These are phyloP conservation scores for Tirmania nivea DNA, from an alignment of 495 filamentous ascomycete species.

Conservation along the genomic window DNA sequence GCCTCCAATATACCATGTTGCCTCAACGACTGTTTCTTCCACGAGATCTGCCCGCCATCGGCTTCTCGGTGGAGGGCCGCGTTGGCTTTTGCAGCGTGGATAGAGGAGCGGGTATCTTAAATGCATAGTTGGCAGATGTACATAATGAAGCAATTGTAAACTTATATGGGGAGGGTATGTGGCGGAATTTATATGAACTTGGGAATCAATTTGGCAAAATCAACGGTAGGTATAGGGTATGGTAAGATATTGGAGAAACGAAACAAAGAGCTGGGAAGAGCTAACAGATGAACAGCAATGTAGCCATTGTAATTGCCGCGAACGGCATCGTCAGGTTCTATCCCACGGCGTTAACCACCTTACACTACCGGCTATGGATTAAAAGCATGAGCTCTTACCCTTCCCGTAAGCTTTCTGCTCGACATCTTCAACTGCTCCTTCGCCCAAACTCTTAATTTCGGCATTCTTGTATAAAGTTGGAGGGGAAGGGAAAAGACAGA, in stretches of 20 bases:
- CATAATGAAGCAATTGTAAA: neutral
- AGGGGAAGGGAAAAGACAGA: no score
- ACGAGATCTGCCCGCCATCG: constrained; percentile 27
- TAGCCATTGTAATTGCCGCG: constrained; percentile 28
- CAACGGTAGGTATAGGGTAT: neutral
- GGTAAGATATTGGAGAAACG: neutral
- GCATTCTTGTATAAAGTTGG: no score
- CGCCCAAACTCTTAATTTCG: no score
- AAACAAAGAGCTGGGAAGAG: neutral
- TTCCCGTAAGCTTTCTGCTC: neutral
- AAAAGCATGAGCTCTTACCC: neutral
- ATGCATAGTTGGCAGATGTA: neutral
- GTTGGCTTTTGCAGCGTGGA: constrained; percentile 24
- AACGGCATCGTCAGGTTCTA: constrained; percentile 15
- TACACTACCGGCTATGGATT: neutral
- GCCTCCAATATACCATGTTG: constrained; percentile 24
- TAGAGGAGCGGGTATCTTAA: constrained; percentile 23
- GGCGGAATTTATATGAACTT: no score
- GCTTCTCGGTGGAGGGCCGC: constrained; percentile 23
- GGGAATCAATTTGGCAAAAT: no score
- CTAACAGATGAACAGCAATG: constrained; percentile 23
- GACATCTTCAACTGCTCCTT: neutral
- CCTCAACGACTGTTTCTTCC: constrained; percentile 26
- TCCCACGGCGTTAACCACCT: neutral
- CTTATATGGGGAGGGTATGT: neutral